Base-by-base conservation (phyloP, 208 protist genomes). In the Trypanosoma scelopori region DNA sequence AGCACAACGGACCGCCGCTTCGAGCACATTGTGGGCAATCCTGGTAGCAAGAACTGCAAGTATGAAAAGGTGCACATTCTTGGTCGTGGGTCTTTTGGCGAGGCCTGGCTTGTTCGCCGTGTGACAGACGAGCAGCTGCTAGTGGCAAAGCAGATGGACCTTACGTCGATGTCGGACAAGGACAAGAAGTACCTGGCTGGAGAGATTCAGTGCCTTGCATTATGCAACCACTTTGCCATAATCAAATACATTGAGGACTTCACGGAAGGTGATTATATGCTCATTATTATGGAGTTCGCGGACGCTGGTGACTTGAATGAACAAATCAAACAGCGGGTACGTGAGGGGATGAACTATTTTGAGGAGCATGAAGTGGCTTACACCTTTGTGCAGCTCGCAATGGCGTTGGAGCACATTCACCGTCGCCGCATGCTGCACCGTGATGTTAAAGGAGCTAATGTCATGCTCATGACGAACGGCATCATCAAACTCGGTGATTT, bases 221-320 rank as follows among this genome's bases (percentile, higher is more conserved):
- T 83, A 52, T 92, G 86, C 60, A 68, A 91, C 58, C 85, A 82
- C 66, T 91, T 92, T 58, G 84, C 88, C 16, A 93, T 96, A 47
- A 37, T 96, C 18, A 85, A 91, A 64, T 94, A 81, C 62, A 76
- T 87, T 63, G 91, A 87, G 46, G 88, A 91, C 56, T 71, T 87
- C 30, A 65, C 71, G 7, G 82, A 91, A 67, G 68, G 61, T 16
- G 83, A 90, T 48, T 61, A 68, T 18, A 75, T 52, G 57, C 77
- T 82, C 51, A 59, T 96, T 22, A 79, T 94, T 23, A 76, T 93
- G 47, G 88, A 93, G 57, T 96, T 86, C 73, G 84, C 85, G 47
- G 85, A 96, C 69, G 90, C 87, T 0, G 90, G 90, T 22, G 90
- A 96, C 61, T 76, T 96, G 6, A 72, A 78, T 11, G 72, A 87